Evolutionary conservation across 305 asterid genomes (phyloP), one percentile per base, ranked within the genome.

Genomic region (Nicotiana rustica): DNA sequence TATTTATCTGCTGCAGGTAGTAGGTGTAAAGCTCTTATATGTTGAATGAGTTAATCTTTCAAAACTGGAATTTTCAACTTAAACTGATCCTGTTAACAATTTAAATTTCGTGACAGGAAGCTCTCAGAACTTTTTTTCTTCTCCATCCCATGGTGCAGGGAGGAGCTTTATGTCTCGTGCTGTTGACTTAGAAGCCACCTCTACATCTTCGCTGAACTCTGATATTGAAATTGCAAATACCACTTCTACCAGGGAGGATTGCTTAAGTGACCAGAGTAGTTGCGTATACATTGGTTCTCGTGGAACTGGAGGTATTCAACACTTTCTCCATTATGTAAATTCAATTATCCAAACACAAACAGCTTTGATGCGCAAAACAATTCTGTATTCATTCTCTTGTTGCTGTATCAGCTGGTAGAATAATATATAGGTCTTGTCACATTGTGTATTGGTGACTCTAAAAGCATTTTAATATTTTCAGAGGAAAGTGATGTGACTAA

Each of bases 1-100:
- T 91, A 96, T 85, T 81, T 96, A 62, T 94, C 99, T 33, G 93
- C 95, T 82, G 90, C 95, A 85, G 97, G 97, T 90, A 91, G 86
- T 80, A 62, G 47, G 49, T 77, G 31, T 38, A 29, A 29, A 29
- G 33, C 33, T 29, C 33, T 29, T 67, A 55, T 41, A 31, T 62
- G 77, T 31, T 79, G 35, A 25, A 15, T 38, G 52, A 3, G 56
- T 21, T 83, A 55, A 21, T 61, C 57, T 17, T n/a, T 70, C 49
- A 57, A 56, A 76, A 67, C 73, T 60, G 60, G 47, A 64, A 49
- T 56, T 81, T 60, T 68, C 15, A 41, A 47, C 61, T 15, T 68
- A 76, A 56, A n/a, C 35, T 35, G 19, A 65, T 77, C 60, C 61
- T 17, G 68, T 56, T n/a, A 78, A 9, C 41, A n/a, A 49, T 67